phyloP scores from a whole-genome alignment of 2,329 filamentous ascomycete genomes.

The Phaeosphaeria sp. region DNA sequence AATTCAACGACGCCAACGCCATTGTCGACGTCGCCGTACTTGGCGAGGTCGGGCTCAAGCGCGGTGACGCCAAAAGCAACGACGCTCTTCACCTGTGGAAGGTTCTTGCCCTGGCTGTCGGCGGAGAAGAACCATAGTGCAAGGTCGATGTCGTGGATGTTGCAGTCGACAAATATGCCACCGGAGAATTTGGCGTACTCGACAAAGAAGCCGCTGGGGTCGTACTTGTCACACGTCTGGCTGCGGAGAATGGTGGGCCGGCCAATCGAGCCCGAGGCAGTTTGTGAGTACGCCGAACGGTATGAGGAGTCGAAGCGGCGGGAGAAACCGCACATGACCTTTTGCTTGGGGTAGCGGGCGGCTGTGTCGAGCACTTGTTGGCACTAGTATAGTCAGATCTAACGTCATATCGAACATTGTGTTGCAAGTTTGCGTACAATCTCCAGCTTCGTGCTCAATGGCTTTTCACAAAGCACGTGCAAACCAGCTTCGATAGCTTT shows the following conservation, averaged over 20 bases:
- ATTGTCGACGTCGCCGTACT: constrained; percentile 68
- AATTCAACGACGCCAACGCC: constrained; percentile 71
- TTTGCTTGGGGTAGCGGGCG: constrained; percentile 62
- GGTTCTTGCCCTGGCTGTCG: constrained; percentile 12
- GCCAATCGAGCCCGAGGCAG: constrained; percentile 63
- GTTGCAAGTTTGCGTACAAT: constrained; percentile 52
- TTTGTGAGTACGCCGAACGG: constrained; percentile 63
- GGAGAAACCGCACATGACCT: constrained; percentile 72
- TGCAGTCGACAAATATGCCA: constrained; percentile 75
- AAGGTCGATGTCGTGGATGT: constrained; percentile 73
- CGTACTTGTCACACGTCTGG: constrained; percentile 71
- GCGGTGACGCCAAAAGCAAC: constrained; percentile 64
- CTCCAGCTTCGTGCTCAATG: constrained; percentile 64
- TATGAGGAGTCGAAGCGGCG: constrained; percentile 72
- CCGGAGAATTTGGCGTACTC: constrained; percentile 69
- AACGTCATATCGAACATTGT: neutral
- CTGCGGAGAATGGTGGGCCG: constrained; percentile 66
- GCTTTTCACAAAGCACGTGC: constrained; percentile 68
- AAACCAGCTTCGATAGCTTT: constrained; percentile 61
- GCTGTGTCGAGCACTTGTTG: constrained; percentile 66
- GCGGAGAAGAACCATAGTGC: constrained; percentile 66
- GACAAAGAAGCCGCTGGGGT: constrained; percentile 71
- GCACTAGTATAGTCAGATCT: constrained; percentile 50
- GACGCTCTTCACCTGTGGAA: constrained; percentile 61
- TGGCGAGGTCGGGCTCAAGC: constrained; percentile 63